Base-by-base conservation (phyloP, 495 filamentous ascomycete genomes). In the Aspergillus hancockii region DNA sequence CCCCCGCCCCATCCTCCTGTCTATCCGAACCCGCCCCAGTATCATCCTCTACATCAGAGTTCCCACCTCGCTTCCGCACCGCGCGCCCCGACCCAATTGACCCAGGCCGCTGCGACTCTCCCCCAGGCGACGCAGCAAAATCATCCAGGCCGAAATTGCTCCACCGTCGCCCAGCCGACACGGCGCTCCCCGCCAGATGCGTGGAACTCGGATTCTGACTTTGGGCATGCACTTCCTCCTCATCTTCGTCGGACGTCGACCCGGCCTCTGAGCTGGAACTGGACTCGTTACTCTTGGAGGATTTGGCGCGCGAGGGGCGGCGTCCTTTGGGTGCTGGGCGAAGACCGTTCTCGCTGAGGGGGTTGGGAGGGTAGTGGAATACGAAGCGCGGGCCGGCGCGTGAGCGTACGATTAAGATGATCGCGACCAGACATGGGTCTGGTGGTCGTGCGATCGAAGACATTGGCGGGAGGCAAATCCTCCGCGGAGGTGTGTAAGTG, bases 321-420 rank as follows among this genome's bases (percentile, higher is more conserved):
- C 74, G 73, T 23, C 67, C 62, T 63, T 73, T 74, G 59, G 63
- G 57, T 38, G 68, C 72, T 32, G 68, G 55, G 61, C 70, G 72
- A 18, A 74, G 59, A 31, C 69, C 72, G 61, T 74, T 75, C 58
- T 79, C 77, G 67, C 69, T 74, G 54, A 78, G 79, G 9, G 82
- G 87, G 57, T 77, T 81, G 22, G 85, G 85, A 14, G 93, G 93
- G 69, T 96, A 96, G 77, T 97, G 92, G 78, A 96, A 97, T 66
- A 95, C 88, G 68, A 96, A 89, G 49, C 84, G 82, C 25, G 92
- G 90, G 7, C 92, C 92, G 61, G 90, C 88, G 53, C 87, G 85
- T 7, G 91, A 90, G 58, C 90, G 85, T 53, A 90, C 87, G 62
- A 96, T 88, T 36, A 97, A 84, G 41, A 96, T 81, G 49, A 90